Percentiles rank a stretch among this genome's conserved stretches.
phyloP scores from a whole-genome alignment of 768 basidiomycete genomes.

The Naematelia aurantialba region DNA sequence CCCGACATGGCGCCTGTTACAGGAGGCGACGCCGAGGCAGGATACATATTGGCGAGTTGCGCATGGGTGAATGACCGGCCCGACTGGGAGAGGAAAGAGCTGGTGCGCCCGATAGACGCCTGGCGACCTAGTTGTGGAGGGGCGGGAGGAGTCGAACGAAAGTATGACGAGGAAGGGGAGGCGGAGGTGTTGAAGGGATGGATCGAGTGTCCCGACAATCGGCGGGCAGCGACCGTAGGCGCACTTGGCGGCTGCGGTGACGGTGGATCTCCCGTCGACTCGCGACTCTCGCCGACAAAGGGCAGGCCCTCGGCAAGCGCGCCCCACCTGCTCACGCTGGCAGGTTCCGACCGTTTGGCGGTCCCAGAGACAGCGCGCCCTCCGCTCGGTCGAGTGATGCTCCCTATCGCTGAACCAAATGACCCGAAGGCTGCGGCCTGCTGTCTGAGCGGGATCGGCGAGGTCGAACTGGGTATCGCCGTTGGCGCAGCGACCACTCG shows the following conservation, averaged over 20 bases:
- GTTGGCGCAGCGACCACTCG: conserved; percentile 14
- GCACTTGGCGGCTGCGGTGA: background rate
- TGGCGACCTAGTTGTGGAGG: conserved; percentile 11
- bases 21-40: conserved; percentile 27
- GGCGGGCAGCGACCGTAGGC: conserved; percentile 31
- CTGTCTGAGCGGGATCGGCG: conserved; percentile 38
- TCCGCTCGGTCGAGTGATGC: background rate
- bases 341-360: background rate
- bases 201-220: conserved; percentile 43
- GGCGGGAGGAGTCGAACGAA: conserved; percentile 24
- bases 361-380: background rate
- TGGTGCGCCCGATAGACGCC: conserved; percentile 40
- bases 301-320: conserved; percentile 38
- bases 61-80: conserved; percentile 49
- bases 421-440: conserved; percentile 28
- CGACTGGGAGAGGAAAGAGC: conserved; percentile 48
- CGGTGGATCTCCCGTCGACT: background rate
- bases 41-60: conserved; percentile 35
- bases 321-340: conserved; percentile 29
- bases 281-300: conserved; percentile 28
- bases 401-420: conserved; percentile 10
- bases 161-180: conserved; percentile 35
- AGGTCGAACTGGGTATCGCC: conserved; percentile 17
- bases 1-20: conserved; percentile 27
- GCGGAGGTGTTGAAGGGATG: conserved; percentile 33